These are phyloP conservation scores for Sporothrix pallida DNA, from an alignment of 2,329 filamentous ascomycete species.

Conservation along the genomic window DNA sequence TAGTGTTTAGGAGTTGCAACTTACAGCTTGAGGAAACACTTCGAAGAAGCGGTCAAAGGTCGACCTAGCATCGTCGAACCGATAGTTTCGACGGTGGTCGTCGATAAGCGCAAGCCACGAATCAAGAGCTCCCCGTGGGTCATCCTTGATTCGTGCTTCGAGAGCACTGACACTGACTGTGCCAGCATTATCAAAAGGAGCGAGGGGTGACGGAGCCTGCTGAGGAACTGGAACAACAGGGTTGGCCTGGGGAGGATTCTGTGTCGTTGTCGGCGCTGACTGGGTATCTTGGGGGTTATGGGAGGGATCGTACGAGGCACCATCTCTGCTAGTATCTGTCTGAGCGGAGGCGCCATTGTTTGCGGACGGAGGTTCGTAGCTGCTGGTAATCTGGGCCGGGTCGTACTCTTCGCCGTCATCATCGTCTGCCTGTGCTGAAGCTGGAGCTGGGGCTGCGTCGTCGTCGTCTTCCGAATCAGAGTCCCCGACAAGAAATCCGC, in stretches of 20 bases:
- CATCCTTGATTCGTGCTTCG: constrained; percentile 89
- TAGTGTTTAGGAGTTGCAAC: background rate
- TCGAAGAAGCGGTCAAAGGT: constrained; percentile 87
- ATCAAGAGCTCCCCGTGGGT: constrained; percentile 89
- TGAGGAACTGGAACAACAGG: constrained; percentile 34
- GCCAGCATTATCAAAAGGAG: constrained; percentile 48
- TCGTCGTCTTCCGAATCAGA: constrained; percentile 62
- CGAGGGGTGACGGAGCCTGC: constrained; percentile 35
- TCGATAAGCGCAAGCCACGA: constrained; percentile 88
- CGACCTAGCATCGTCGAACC: constrained; percentile 78
- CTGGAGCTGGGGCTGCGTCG: background rate
- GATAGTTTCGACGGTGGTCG: constrained; percentile 81
- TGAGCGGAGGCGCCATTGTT: background rate
- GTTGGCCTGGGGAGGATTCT: background rate
- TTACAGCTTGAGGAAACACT: constrained; percentile 88
- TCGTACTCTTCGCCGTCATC: constrained; percentile 30
- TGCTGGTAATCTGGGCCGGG: constrained; percentile 31
- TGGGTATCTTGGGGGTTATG: background rate
- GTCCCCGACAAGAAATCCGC: constrained; percentile 65
- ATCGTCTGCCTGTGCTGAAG: background rate
- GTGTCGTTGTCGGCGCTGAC: background rate
- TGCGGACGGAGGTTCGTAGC: constrained; percentile 36
- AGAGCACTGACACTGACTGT: constrained; percentile 79
- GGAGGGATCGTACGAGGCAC: background rate
- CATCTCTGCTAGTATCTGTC: background rate